A percentile compares a stretch with the other conserved stretches of the same genome.
Evolutionary conservation across 768 basidiomycete species (phyloP).

Genomic region (Pleurotus pulmonarius): DNA sequence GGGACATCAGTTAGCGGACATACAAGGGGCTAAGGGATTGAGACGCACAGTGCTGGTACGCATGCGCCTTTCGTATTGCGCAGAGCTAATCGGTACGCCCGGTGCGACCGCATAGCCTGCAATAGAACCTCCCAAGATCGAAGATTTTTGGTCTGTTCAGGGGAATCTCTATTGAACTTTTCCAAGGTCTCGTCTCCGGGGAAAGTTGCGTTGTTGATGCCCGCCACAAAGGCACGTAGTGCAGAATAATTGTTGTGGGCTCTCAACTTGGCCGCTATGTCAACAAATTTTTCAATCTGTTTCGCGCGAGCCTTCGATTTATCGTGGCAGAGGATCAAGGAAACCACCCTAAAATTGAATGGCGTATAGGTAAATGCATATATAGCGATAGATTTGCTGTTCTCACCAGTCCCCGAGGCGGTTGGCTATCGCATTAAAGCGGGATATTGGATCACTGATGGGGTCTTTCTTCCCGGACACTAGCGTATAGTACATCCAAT

Average conservation of each 20-base stretch:
- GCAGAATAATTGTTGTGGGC: slow-evolving; percentile 90
- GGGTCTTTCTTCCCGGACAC: slow-evolving; percentile 62
- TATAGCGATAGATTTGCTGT: slow-evolving; percentile 15
- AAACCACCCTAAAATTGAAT: slow-evolving; percentile 65
- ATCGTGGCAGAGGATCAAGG: slow-evolving; percentile 86
- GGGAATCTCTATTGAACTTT: slow-evolving; percentile 59
- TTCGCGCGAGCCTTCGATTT: slow-evolving; percentile 69
- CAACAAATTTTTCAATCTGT: slow-evolving; percentile 87
- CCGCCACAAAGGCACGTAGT: slow-evolving; percentile 89
- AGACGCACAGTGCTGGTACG: slow-evolving; percentile 77
- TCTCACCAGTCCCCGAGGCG: slow-evolving; percentile 77
- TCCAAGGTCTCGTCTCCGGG: slow-evolving; percentile 77
- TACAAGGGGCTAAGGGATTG: slow-evolving; percentile 7
- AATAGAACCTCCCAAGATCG: slow-evolving; percentile 84
- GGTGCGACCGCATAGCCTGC: slow-evolving; percentile 76
- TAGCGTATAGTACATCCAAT: slow-evolving; percentile 82
- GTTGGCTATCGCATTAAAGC: slow-evolving; percentile 75
- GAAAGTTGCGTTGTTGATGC: slow-evolving; percentile 81
- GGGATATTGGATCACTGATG: slow-evolving; percentile 64
- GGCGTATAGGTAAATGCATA: slow-evolving; percentile 2
- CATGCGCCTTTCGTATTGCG: slow-evolving; percentile 81
- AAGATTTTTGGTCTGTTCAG: slow-evolving; percentile 73
- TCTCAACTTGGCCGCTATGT: slow-evolving; percentile 78
- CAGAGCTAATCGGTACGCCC: slow-evolving; percentile 87
- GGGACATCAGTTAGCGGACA: slow-evolving; percentile 8